A percentile compares a stretch with the other conserved stretches of the same genome.
Conservation (phyloP, 495 filamentous ascomycete species). For the Neurospora sp. region DNA sequence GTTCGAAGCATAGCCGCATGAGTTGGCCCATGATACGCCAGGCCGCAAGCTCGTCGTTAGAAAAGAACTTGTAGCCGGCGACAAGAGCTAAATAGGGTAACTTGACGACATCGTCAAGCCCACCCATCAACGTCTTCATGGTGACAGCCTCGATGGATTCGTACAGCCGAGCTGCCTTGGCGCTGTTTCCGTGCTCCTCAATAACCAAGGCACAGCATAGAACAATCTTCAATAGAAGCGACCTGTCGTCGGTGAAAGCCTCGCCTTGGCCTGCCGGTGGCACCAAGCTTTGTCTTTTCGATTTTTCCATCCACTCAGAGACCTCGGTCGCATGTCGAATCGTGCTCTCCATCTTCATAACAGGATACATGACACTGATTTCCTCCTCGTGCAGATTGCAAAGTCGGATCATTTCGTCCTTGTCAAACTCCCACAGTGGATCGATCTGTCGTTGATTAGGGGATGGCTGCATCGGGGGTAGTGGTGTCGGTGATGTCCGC, state of each 20-base stretch:
- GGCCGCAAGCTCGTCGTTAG: constrained; percentile 67
- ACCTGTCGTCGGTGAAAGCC: constrained; percentile 55
- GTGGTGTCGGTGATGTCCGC: constrained; percentile 32
- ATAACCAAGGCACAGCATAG: constrained; percentile 63
- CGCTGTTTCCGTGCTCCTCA: constrained; percentile 66
- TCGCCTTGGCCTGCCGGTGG: constrained; percentile 36
- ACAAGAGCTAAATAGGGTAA: constrained; percentile 66
- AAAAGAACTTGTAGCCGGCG: constrained; percentile 76
- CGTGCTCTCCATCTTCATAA: constrained; percentile 59
- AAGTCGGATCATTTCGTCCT: constrained; percentile 62
- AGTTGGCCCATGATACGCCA: constrained; percentile 73
- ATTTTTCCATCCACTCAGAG: constrained; percentile 56
- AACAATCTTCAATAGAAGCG: constrained; percentile 66
- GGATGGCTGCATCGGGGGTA: constrained; percentile 21
- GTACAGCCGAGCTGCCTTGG: constrained; percentile 59
- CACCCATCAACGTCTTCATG: constrained; percentile 57
- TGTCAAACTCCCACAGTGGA: constrained; percentile 63
- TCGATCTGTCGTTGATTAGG: constrained; percentile 41
- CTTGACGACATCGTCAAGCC: constrained; percentile 52
- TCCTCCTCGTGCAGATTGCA: constrained; percentile 72
- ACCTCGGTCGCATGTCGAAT: constrained; percentile 54
- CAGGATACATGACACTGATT: constrained; percentile 77
- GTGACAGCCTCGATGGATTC: constrained; percentile 58
- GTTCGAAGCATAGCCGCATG: constrained; percentile 64
- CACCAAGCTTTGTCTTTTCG: constrained; percentile 16